Evolutionary conservation across 305 asterid species (phyloP), one percentile per base, ranked within the genome.

Genomic region (Fraxinus sp.): DNA sequence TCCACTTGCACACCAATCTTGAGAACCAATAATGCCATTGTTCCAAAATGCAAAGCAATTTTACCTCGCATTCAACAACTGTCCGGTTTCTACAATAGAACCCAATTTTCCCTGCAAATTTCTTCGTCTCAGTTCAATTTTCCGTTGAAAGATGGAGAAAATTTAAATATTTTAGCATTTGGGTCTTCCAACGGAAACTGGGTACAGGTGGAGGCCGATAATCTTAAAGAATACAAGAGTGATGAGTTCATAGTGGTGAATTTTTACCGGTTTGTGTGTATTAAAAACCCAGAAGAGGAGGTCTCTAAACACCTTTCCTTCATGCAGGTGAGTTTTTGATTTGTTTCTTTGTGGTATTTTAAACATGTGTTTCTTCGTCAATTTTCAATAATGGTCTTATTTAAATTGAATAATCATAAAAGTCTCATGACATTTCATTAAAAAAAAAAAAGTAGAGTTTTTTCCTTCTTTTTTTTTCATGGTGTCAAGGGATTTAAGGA

Each of bases 191-290:
- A 83, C 79, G 86, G 83, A 4, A 73, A 82, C 83, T 90, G 92
- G 89, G 80, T 86, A 16, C 87, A 85, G 5, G 80, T 82, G 75
- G 87, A 85, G 81, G 84, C 88, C 68, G 88, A 83, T 55, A 74
- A 87, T 83, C 66, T 68, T 4, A 73, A 49, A 57, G 90, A 87
- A 37, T 87, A 80, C 84, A 37, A 78, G 43, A 90, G 84, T 74
- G 89, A 87, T 82, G 95, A 89, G 82, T 92, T 92, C 86, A 77
- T 95, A 30, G 99, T 96, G 82, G 98, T 96, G 13, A 96, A 94
- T 86, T 96, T 94, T 85, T 96, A 94, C 88, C 86, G 88, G 22
- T 91, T 96, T 85, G 97, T 91, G 81, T 87, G 77, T 75, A 82
- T 96, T 68, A 16, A 91, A 57, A 90, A 94, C 88, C 98, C 99